Evolutionary conservation across 2,329 filamentous ascomycete species (phyloP), one percentile per base, ranked within the genome.

Genomic region (Apiospora marii): DNA sequence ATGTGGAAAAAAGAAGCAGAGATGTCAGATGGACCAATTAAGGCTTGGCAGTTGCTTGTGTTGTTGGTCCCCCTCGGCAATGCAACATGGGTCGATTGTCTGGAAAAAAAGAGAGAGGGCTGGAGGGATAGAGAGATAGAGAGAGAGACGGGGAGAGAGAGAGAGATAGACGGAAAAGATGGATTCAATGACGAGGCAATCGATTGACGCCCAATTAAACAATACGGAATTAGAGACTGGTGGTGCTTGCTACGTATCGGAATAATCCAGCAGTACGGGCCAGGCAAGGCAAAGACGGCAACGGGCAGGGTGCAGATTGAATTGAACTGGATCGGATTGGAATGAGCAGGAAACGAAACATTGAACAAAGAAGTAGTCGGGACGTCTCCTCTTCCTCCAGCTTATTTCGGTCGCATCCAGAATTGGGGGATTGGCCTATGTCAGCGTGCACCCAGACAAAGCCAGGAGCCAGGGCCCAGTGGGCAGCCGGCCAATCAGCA

Each of bases 1-100:
- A n/a, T 4, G 30, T 10, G 19, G 53, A 61, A 37, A 37, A 7
- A 34, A 58, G 19, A 34, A 61, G 53, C 34, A 34, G 53, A 61
- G 53, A 37, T 61, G 53, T 61, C 53, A 61, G 51, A 27, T 27
- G 51, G 51, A 58, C 34, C 13, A 34, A 16, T 37, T 19, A 61
- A n/a, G 27, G 30, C 53, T 61, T 61, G 53, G 53, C 30, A 37
- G 53, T 34, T 61, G 53, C 53, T 61, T 61, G 53, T 61, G 53
- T 61, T 10, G 37, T 41, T 41, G 37, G 37, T 41, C 37, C 37
- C 37, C 53, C 53, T 37, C 46, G 22, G 46, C 46, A 49, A n/a
- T 49, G 46, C 27, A 51, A 53, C 49, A 41, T 41, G 49, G 49
- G 27, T 30, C 46, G 22, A 49, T 49, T 48, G 44, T 22, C 16